These are phyloP conservation scores for Globisporangium cylindrosporum DNA, from an alignment of 352 stramenopile genomes.

Conservation along the genomic window DNA sequence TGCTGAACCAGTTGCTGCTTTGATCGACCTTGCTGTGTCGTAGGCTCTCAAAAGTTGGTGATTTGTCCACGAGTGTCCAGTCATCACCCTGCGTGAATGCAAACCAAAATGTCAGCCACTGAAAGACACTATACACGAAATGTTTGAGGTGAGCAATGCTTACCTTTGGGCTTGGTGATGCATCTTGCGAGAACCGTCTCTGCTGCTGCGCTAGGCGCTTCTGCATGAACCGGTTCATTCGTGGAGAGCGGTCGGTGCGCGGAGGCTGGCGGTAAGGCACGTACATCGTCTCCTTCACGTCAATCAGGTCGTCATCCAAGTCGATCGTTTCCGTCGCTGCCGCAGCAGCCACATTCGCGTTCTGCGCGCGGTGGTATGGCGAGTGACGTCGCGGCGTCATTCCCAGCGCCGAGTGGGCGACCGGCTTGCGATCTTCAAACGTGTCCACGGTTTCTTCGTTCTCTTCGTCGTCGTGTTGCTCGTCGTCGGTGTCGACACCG, in stretches of 20 bases:
- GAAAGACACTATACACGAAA: not conserved
- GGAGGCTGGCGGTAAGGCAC: conserved; percentile 43
- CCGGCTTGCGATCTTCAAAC: conserved; percentile 12
- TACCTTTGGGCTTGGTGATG: conserved; percentile 52
- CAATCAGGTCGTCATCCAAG: conserved; percentile 50
- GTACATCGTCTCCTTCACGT: conserved; percentile 50
- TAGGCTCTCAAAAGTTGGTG: conserved; percentile 64
- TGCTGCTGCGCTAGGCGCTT: conserved; percentile 23
- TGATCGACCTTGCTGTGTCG: conserved; percentile 35
- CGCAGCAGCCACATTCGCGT: conserved; percentile 41
- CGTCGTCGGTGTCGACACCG: conserved; percentile 56
- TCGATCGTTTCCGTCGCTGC: conserved; percentile 34
- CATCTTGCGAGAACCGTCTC: conserved; percentile 27
- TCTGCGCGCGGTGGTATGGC: conserved; percentile 43
- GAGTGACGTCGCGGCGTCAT: conserved; percentile 17
- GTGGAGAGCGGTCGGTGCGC: conserved; percentile 23
- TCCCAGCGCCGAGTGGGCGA: conserved; percentile 7
- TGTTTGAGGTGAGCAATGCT: not conserved
- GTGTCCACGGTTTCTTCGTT: conserved; percentile 11
- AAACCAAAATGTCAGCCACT: conserved; percentile 2
- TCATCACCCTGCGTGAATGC: conserved; percentile 41
- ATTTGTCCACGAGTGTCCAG: conserved; percentile 80
- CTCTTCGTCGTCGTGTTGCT: conserved; percentile 32
- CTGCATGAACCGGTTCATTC: conserved; percentile 23
- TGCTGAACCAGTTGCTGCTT: conserved; percentile 52